phyloP scores from a whole-genome alignment of 2,329 filamentous ascomycete genomes.

The Penicillium freii region DNA sequence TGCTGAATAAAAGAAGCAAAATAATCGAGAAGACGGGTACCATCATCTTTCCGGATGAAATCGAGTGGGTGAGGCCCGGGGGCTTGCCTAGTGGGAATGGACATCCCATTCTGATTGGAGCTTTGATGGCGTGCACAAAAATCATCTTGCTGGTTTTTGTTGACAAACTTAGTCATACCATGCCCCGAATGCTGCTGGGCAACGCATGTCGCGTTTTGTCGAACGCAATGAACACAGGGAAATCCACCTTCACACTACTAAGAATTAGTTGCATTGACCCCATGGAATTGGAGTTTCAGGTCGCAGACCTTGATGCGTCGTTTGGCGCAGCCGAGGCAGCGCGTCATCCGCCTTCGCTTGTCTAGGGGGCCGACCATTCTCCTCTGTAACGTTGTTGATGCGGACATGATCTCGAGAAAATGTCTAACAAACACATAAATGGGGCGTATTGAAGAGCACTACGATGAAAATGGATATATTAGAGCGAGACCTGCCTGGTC shows the following conservation, averaged over 20 bases:
- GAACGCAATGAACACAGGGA: neutral
- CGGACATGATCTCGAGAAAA: neutral
- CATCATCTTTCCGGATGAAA: neutral
- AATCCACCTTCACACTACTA: neutral
- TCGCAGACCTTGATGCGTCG: constrained; percentile 6
- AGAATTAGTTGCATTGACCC: neutral
- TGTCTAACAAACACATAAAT: neutral
- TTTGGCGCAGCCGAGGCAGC: constrained; percentile 7
- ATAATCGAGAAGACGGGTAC: neutral
- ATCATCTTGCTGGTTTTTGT: neutral
- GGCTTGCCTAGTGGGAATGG: neutral
- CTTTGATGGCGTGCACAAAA: neutral
- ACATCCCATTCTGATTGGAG: neutral
- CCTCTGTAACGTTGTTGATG: neutral
- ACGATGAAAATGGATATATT: neutral
- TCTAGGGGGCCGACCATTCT: constrained; percentile 8
- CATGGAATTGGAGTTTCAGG: neutral
- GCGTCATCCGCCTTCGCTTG: constrained; percentile 5
- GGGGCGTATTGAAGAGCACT: neutral
- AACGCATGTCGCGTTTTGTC: neutral
- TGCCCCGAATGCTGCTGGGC: neutral
- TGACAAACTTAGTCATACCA: neutral
- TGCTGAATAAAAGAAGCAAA: neutral
- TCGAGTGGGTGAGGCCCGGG: neutral
- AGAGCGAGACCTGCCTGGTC: neutral